Evolutionary conservation across 2,329 filamentous ascomycete species (phyloP).

Genomic region (Didymosphaeria variabile): DNA sequence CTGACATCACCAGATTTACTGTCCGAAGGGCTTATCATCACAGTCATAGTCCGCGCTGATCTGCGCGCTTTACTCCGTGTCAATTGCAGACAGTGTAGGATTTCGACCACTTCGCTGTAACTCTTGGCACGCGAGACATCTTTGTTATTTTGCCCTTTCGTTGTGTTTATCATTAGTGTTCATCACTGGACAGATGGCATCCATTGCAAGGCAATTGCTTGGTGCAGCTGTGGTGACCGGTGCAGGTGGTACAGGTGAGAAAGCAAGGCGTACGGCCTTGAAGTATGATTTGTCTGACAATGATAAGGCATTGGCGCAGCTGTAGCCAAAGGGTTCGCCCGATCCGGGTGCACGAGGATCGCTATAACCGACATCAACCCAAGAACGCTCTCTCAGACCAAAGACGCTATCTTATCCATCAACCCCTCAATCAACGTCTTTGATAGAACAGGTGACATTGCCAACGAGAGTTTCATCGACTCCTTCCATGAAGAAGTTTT

Average conservation of each 20-base stretch:
- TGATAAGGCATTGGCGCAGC: conserved; percentile 64
- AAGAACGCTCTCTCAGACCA: conserved; percentile 48
- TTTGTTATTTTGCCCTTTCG: not conserved
- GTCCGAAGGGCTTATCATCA: no score
- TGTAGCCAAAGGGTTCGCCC: conserved; percentile 60
- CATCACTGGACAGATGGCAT: conserved; percentile 19
- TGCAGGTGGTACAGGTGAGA: conserved; percentile 45
- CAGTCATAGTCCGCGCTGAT: no score
- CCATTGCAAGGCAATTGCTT: conserved; percentile 27
- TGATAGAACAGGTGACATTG: conserved; percentile 58
- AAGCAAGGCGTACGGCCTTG: not conserved
- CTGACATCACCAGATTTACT: not conserved
- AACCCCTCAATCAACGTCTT: conserved; percentile 41
- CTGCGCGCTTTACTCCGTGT: no score
- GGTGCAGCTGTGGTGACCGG: conserved; percentile 47
- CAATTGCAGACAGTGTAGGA: no score
- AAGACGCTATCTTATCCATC: conserved; percentile 30
- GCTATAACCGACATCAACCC: conserved; percentile 64
- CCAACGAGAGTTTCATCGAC: conserved; percentile 58
- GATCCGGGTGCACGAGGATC: conserved; percentile 60
- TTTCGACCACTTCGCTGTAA: not conserved
- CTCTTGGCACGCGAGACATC: not conserved
- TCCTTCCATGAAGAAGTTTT: conserved; percentile 49
- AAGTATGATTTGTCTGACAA: conserved; percentile 12
- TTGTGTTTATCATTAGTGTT: not conserved